A percentile compares a stretch with the other conserved stretches of the same genome.
These are phyloP conservation scores for Breynia disticha DNA, from an alignment of 441 rosid genomes.

Conservation along the genomic window DNA sequence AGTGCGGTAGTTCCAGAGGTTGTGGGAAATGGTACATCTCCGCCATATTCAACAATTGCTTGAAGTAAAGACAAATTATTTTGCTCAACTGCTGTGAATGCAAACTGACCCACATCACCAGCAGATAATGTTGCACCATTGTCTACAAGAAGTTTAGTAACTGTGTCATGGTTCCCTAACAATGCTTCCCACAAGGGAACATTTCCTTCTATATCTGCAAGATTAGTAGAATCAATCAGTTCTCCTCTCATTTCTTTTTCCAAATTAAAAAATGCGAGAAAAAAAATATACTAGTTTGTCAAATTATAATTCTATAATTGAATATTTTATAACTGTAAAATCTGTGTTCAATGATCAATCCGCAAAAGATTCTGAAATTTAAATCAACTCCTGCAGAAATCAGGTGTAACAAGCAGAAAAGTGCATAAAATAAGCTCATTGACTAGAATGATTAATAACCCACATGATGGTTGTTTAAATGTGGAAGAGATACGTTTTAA, in stretches of 20 bases:
- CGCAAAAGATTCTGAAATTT: too few relatives aligned
- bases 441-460: too few relatives aligned
- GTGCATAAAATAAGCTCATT: too few relatives aligned
- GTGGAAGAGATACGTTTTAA: too few relatives aligned
- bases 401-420: too few relatives aligned
- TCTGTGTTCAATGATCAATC: too few relatives aligned
- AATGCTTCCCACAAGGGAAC: conserved; percentile 92
- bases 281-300: not conserved
- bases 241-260: not conserved
- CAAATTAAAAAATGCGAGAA: not conserved
- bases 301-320: too few relatives aligned
- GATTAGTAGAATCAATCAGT: not conserved
- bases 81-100: conserved; percentile 50
- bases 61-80: conserved; percentile 53
- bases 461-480: too few relatives aligned
- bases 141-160: conserved; percentile 43
- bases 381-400: too few relatives aligned
- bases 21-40: conserved; percentile 44
- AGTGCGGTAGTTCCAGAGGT: conserved; percentile 52
- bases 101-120: conserved; percentile 49
- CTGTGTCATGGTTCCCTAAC: conserved; percentile 44
- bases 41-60: conserved; percentile 44
- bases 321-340: too few relatives aligned
- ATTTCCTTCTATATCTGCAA: conserved; percentile 72
- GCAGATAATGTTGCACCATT: conserved; percentile 53